Evolutionary conservation across 2,329 filamentous ascomycete species (phyloP), one percentile per base, ranked within the genome.

Genomic region (Fusarium solani-melongenae): DNA sequence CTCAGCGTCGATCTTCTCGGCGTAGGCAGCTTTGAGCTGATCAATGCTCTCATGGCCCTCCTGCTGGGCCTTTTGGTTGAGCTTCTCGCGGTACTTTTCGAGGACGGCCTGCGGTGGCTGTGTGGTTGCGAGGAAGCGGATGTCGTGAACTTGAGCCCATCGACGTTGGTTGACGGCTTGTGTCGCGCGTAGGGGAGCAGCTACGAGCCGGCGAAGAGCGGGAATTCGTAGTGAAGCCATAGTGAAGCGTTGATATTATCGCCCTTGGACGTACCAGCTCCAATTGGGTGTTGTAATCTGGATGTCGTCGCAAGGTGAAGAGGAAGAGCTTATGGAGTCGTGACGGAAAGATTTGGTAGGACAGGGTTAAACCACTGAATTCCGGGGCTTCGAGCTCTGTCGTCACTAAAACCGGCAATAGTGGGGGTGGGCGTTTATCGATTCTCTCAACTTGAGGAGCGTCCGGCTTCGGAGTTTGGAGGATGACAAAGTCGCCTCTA

Each of bases 71-170:
- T 97, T 98, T 73, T 88, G 86, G 74, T 93, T 89, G 71, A 99
- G 92, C 86, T 98, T 98, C 66, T 92, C 89, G 76, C 90, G 90
- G 86, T 99, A 99, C 83, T 94, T 97, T 73, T 97, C 94, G 73
- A 94, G 81, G 41, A 98, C 86, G 76, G 88, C 88, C 66, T 90
- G 88, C 55, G 92, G 88, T 66, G 90, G 86, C 66, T 90, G 90
- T 70, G 95, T 93, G 17, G 94, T 96, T 70, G 93, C 93, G 53
- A 98, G 89, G 86, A 96, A 97, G 73, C 95, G 94, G 56, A 97
- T 92, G 83, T 98, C 94, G 82, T 97, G 94, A 33, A 98, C 95
- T 78, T 94, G 94, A 2, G 96, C 96, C 93, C 94, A 97, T 81
- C 95, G 91, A 64, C 92, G 90, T 83, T 98, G 96, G 75, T 85